Base-by-base conservation (phyloP, 1,284 basidiomycete genomes). In the Moesziomyces aphidis region DNA sequence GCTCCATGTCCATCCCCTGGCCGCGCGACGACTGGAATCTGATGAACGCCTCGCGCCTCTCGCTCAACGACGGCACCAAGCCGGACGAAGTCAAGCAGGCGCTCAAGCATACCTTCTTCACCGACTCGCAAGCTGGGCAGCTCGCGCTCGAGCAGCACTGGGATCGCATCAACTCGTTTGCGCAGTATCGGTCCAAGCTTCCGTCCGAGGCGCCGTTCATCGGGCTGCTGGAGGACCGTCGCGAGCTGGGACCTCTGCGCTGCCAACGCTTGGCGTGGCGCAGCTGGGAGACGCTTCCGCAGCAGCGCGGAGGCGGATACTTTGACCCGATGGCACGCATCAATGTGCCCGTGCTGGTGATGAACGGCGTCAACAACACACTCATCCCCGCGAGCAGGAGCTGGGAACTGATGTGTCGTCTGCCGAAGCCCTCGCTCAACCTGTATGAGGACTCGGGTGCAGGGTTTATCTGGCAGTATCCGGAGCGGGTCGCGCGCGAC, bases 1-100 rank as follows among this genome's bases (percentile, higher is more conserved):
- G 61, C 43, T 63, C 67, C 56, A 69, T 69, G 67, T 69, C 67
- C 45, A 69, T 69, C 36, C 48, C 67, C 10, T 69, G 67, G 67
- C 67, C 67, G 21, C 67, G 67, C 26, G 67, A 69, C 53, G 67
- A 69, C 43, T 69, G 67, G 67, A 69, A 69, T 13, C 57, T 69
- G 45, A 69, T 69, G 61, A 63, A 63, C 21, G 67, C 67, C 13
- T 69, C 67, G 7, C 67, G 60, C 7, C 53, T 63, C 34, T 69
- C 67, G 6, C 42, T 63, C 34, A 63, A 63, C 24, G 67, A 69
- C 45, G 67, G 67, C 28, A 69, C 52, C 52, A 55, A 60, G 34
- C 61, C 67, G 15, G 67, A 63, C 39, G 67, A 69, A 44, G 67
- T 63, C 50, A 69, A 63, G 46, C 61, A 69, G 28, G 61, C 67